These are phyloP conservation scores for Pseudonitzschia multiseries DNA, from an alignment of 108 stramenopile genomes.

Conservation along the genomic window DNA sequence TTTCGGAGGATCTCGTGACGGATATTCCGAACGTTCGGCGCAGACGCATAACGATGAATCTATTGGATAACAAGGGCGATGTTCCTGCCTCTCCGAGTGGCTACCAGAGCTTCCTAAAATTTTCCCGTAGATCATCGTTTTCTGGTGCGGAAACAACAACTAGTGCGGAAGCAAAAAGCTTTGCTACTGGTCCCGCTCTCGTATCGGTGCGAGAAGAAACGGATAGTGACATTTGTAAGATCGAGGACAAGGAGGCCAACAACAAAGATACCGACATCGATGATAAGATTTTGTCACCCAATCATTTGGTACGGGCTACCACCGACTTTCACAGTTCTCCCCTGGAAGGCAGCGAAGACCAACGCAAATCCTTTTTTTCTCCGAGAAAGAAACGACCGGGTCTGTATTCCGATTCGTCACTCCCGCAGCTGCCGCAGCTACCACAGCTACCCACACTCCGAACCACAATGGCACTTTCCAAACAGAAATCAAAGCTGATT, in stretches of 20 bases:
- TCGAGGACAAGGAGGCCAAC: background rate
- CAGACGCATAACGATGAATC: background rate
- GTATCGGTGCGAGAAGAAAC: slow-evolving; percentile 2
- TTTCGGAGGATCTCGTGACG: slow-evolving; percentile 17
- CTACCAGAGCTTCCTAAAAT: background rate
- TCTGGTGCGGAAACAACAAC: too few species aligned
- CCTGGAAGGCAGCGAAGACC: background rate
- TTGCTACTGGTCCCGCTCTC: background rate
- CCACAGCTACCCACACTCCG: background rate
- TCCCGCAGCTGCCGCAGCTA: too few species aligned
- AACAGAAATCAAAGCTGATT: slow-evolving; percentile 6
- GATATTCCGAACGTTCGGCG: slow-evolving; percentile 7
- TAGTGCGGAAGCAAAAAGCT: too few species aligned
- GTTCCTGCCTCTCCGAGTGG: background rate
- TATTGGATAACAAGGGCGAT: background rate
- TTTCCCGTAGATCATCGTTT: background rate
- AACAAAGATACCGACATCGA: background rate
- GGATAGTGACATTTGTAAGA: background rate
- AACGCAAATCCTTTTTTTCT: background rate
- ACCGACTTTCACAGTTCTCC: too few species aligned
- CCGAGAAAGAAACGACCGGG: slow-evolving; percentile 1
- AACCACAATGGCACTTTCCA: background rate
- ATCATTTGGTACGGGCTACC: too few species aligned
- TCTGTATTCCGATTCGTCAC: too few species aligned
- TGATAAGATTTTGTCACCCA: too few species aligned